These are phyloP conservation scores for Cryptococcus hybrid DNA, from an alignment of 1,284 basidiomycete species.

Conservation along the genomic window DNA sequence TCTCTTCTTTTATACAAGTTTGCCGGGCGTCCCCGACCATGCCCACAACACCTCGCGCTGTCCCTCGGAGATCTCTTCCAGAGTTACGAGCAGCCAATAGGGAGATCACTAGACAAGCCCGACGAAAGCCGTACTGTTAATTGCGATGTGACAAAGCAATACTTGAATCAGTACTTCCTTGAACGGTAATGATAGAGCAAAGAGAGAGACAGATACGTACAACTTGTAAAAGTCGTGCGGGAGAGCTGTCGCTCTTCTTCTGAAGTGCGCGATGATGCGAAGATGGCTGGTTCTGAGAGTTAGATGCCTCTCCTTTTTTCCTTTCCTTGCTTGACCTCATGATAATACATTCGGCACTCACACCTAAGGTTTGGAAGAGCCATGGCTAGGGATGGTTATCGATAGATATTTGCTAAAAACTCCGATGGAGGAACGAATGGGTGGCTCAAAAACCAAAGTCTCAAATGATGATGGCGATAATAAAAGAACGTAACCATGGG, in stretches of 20 bases:
- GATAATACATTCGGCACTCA: slow-evolving; percentile 11
- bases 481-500: background rate
- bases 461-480: background rate
- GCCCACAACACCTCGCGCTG: slow-evolving; percentile 28
- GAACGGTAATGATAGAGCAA: background rate
- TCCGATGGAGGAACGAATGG: no score
- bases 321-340: background rate
- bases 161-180: background rate
- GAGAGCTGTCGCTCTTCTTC: slow-evolving; percentile 49
- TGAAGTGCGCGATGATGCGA: slow-evolving; percentile 49
- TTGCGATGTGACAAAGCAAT: no score
- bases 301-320: background rate
- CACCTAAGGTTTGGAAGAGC: slow-evolving; percentile 47
- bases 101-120: slow-evolving; percentile 46
- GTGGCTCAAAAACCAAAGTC: background rate
- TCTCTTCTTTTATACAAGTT: slow-evolving; percentile 27
- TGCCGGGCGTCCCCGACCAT: slow-evolving; percentile 30
- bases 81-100: slow-evolving; percentile 42
- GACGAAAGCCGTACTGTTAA: slow-evolving; percentile 47
- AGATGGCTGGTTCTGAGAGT: slow-evolving; percentile 37
- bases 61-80: slow-evolving; percentile 33
- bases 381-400: slow-evolving; percentile 17
- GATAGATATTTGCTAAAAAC: background rate
- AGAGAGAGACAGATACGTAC: slow-evolving; percentile 23
- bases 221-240: slow-evolving; percentile 50